Base-by-base conservation (phyloP, 768 basidiomycete species). In the Boletus eberwhitei region DNA sequence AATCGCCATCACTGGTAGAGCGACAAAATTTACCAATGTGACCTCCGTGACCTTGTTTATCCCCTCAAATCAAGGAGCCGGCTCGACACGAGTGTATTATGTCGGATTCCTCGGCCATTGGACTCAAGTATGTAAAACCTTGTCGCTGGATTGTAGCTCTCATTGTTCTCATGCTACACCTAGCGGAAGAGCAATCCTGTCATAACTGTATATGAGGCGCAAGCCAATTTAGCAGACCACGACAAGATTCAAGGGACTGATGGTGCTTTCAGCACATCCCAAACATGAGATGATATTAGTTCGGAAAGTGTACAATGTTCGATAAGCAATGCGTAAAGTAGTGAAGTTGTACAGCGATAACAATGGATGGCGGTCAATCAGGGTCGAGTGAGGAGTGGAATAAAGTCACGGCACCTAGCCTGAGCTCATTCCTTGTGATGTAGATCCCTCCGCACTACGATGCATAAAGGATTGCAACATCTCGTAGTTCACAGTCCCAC, bases 191-290 rank as follows among this genome's bases (percentile, higher is more conserved):
- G 75, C 47, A 82, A 86, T 55, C 90, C 93, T 1, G 79, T 91
- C 37, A 81, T 95, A 52, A 87, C 92, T 0, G 84, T 96, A 13
- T 97, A 96, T 62, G 94, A 97, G 70, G 73, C 88, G 0, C 87
- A 89, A 59, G 89, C 94, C 9, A 93, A 93, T 59, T 74, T 88
- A 31, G 88, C 91, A 1, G 94, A 96, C 67, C 94, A 96, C 60
- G 79, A 84, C 56, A 93, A 91, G 72, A 88, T 93, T 45, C 85
- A 84, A 63, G 90, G 91, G n/a, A 85, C 81, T 42, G 85, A 86
- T 35, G 83, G 84, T 9, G 77, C 75, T 55, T 75, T 82, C 59
- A 82, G 71, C 55, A 67, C 75, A 36, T 76, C 83, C 8, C 78
- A 78, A 56, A 66, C 62, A 39, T 74, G 42, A 56, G 22, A 29